Evolutionary conservation across 352 stramenopile species (phyloP), one percentile per base, ranked within the genome.

Genomic region (Pythium aphanidermatum): DNA sequence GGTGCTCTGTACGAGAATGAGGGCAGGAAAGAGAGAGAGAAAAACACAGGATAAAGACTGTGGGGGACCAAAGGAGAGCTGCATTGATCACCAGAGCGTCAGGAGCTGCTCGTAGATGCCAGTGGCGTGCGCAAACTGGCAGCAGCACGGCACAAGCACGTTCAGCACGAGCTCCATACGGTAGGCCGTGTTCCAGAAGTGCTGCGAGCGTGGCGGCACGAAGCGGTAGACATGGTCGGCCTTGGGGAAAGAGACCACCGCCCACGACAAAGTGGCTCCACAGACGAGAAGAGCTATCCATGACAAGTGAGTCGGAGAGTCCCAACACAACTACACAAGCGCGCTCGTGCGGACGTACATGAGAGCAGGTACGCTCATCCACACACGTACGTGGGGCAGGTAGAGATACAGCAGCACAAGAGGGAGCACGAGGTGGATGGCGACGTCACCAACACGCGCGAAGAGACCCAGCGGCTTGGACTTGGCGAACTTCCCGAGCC

Each of bases 91-190:
- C n/a, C n/a, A n/a, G n/a, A n/a, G n/a, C n/a, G n/a, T n/a, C n/a
- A 63, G 2, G 23, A 63, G 17, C 28, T 51, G 34, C n/a, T 63
- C 55, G 32, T 63, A 58, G 5, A 63, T 16, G 13, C 55, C 55
- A 23, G 43, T 50, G 2, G 47, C 36, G 23, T 37, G 35, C 17
- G 69, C 77, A 29, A 86, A 46, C n/a, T 84, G 72, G 48, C 77
- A 87, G 47, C 80, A 88, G 44, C 83, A 67, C 50, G 80, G 80
- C 17, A 92, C 72, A 31, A 81, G 68, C 20, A 87, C 40, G 48
- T 88, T 87, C 7, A 92, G 60, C 51, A 92, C 65, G 21, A 92
- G 63, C 41, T 92, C 80, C 80, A 89, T 88, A 55, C 81, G 77
- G 65, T 85, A 89, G 11, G 74, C 74, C 4, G 73, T 75, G 32